Conservation (phyloP, 2,329 filamentous ascomycete species). For the Hymenoscyphus albidus region DNA sequence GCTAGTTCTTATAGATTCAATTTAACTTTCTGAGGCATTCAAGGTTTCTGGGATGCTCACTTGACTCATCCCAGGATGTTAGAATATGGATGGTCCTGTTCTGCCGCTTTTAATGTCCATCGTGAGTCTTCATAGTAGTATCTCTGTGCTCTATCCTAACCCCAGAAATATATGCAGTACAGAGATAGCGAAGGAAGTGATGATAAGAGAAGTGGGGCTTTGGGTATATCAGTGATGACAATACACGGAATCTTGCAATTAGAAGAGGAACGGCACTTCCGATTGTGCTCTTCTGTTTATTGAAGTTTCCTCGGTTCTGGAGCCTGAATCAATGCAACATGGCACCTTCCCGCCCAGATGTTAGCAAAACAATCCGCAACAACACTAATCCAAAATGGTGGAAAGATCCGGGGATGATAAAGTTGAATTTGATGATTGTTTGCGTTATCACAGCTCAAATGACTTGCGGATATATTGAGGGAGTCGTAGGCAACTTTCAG, state of each 20-base stretch:
- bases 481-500: slow-evolving; percentile 17
- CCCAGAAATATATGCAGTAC: neutral
- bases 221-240: slow-evolving; percentile 4
- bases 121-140: neutral
- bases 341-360: slow-evolving; percentile 9
- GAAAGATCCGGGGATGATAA: slow-evolving; percentile 16
- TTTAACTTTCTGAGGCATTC: too few relatives aligned
- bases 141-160: neutral
- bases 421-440: slow-evolving; percentile 14
- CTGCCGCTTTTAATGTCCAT: too few relatives aligned
- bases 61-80: too few relatives aligned
- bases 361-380: slow-evolving; percentile 14
- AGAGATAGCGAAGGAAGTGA: neutral
- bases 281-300: neutral
- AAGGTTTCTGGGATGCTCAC: too few relatives aligned
- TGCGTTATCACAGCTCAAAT: slow-evolving; percentile 19
- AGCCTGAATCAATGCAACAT: neutral
- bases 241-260: neutral
- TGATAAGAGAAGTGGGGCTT: slow-evolving; percentile 17
- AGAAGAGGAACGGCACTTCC: neutral
- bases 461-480: slow-evolving; percentile 21
- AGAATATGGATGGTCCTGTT: too few relatives aligned
- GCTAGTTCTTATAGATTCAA: too few relatives aligned
- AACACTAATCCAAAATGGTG: slow-evolving; percentile 20
- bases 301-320: neutral